Conservation (phyloP, 345 rosid genomes). For the Melaleuca quinquenervia region DNA sequence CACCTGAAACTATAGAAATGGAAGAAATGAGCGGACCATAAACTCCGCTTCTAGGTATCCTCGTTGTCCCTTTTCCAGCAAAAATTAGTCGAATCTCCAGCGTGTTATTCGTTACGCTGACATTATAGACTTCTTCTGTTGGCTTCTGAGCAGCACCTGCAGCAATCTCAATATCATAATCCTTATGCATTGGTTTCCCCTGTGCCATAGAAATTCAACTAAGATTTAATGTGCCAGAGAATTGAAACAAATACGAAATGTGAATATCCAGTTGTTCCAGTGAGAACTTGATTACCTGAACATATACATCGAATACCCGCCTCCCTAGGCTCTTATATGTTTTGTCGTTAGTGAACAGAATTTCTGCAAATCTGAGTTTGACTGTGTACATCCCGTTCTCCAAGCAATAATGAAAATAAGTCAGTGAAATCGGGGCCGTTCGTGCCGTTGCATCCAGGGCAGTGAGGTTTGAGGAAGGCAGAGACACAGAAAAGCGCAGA, state of each 20-base stretch:
- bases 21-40: slow-evolving; percentile 42
- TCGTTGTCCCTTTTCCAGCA: slow-evolving; percentile 37
- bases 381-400: slow-evolving; percentile 39
- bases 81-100: slow-evolving; percentile 31
- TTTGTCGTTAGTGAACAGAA: slow-evolving; percentile 24
- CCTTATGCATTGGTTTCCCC: slow-evolving; percentile 13
- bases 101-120: slow-evolving; percentile 8
- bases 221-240: not conserved
- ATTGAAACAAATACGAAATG: not conserved
- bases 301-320: slow-evolving; percentile 37
- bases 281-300: slow-evolving; percentile 22
- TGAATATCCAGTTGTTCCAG: not conserved
- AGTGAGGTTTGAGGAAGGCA: slow-evolving; percentile 3
- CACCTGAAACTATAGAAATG: slow-evolving; percentile 24
- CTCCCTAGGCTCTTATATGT: slow-evolving; percentile 29
- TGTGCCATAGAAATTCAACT: not conserved
- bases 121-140: slow-evolving; percentile 3
- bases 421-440: slow-evolving; percentile 28
- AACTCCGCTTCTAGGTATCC: slow-evolving; percentile 15
- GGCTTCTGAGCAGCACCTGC: slow-evolving; percentile 18
- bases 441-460: slow-evolving; percentile 37
- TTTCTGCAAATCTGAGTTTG: slow-evolving; percentile 44
- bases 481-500: not conserved
- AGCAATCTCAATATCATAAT: slow-evolving; percentile 17
- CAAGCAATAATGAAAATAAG: slow-evolving; percentile 40